Percentiles rank a stretch among this genome's conserved stretches.
phyloP scores from a whole-genome alignment of 208 protist species.

The Porcisia hertigi region DNA sequence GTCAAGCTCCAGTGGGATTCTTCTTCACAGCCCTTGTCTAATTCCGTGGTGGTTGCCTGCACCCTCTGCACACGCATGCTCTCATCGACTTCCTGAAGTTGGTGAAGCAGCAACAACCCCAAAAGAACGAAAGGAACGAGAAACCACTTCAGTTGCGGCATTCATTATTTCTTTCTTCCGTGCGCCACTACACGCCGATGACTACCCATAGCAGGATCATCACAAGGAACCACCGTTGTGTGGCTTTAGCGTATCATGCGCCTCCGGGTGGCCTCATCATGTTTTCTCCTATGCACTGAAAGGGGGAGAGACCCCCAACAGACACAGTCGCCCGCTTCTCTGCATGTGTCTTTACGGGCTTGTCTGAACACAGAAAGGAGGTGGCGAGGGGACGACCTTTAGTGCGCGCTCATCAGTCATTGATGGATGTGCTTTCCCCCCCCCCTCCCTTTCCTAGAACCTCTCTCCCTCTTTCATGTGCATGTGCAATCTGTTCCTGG shows the following conservation, averaged over 20 bases:
- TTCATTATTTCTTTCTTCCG: background rate
- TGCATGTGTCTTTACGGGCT: too few species aligned
- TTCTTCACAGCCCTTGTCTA: background rate
- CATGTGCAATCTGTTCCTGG: too few species aligned
- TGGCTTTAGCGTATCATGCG: background rate
- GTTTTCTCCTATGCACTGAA: background rate
- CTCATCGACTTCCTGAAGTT: background rate
- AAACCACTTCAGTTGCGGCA: background rate
- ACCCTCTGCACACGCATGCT: background rate
- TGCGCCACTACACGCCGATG: background rate
- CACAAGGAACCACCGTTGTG: background rate
- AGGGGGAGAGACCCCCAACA: too few species aligned
- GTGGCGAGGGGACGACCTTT: background rate
- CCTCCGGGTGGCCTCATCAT: background rate
- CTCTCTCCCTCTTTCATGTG: too few species aligned
- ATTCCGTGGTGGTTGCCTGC: background rate
- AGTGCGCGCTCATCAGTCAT: background rate
- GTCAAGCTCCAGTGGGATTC: slow-evolving; percentile 34
- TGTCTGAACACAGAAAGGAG: background rate
- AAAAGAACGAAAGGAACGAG: background rate
- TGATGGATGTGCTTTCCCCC: background rate
- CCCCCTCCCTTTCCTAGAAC: too few species aligned
- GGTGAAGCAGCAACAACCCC: background rate
- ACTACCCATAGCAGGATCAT: background rate
- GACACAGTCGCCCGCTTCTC: background rate